Conservation (phyloP, 2,329 filamentous ascomycete genomes). For the Fusarium euwallaceae region DNA sequence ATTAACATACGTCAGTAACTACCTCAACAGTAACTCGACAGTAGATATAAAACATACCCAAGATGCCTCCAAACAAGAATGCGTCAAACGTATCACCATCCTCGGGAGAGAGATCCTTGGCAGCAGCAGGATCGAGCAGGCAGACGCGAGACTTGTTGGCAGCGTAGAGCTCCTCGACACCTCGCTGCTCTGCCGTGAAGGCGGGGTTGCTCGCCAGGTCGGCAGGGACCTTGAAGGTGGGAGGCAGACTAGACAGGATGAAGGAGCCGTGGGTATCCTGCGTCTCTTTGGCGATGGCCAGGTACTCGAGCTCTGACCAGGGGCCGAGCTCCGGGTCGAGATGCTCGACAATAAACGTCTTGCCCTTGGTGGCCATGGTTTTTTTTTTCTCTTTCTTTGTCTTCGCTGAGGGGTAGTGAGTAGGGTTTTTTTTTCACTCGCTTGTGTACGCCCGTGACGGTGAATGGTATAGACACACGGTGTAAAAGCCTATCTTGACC, state of each 20-base stretch:
- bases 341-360: slow-evolving; percentile 95
- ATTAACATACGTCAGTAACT: slow-evolving; percentile 32
- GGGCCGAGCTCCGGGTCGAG: slow-evolving; percentile 93
- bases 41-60: slow-evolving; percentile 71
- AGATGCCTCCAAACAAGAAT: slow-evolving; percentile 95
- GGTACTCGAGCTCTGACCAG: slow-evolving; percentile 96
- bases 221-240: slow-evolving; percentile 74
- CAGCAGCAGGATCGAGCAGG: slow-evolving; percentile 87
- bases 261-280: slow-evolving; percentile 76
- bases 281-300: slow-evolving; percentile 87
- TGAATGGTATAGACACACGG: background rate
- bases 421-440: slow-evolving; percentile 3
- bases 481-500: background rate
- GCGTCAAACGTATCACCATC: slow-evolving; percentile 88
- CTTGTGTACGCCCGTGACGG: background rate
- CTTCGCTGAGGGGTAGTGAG: slow-evolving; percentile 12
- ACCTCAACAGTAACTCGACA: background rate
- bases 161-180: slow-evolving; percentile 87
- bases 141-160: slow-evolving; percentile 82
- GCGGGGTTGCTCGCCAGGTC: slow-evolving; percentile 68
- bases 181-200: slow-evolving; percentile 79
- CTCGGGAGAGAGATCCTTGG: slow-evolving; percentile 83
- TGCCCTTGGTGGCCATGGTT: slow-evolving; percentile 59
- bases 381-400: slow-evolving; percentile 39
- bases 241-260: slow-evolving; percentile 84